phyloP scores from a whole-genome alignment of 805 yeast species.

The Kurtzmaniella cleridarum region DNA sequence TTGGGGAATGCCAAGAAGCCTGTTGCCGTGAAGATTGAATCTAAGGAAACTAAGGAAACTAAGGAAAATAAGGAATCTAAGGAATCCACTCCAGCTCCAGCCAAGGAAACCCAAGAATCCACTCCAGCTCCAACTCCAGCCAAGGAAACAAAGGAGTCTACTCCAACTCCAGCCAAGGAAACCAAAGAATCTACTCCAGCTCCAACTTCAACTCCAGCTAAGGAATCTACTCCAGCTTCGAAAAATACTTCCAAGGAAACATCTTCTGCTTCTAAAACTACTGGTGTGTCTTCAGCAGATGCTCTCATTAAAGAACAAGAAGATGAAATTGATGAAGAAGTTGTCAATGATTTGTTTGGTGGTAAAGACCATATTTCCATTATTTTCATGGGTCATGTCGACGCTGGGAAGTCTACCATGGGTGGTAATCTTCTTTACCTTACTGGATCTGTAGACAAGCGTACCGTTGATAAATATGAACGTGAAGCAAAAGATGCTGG shows the following conservation, averaged over 20 bases:
- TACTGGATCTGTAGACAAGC: constrained; percentile 97
- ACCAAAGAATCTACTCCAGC: constrained; percentile 11
- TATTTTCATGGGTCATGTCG: constrained; percentile 99
- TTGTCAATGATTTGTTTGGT: constrained; percentile 89
- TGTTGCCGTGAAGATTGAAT: constrained; percentile 19
- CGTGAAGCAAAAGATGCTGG: constrained; percentile 99
- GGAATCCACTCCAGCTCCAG: constrained; percentile 16
- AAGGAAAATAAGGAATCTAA: constrained; percentile 21
- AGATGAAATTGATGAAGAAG: constrained; percentile 77
- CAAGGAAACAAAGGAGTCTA: constrained; percentile 8
- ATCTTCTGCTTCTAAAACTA: constrained; percentile 14
- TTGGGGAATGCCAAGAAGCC: constrained; percentile 20
- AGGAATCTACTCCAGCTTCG: constrained; percentile 10
- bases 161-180: constrained; percentile 10
- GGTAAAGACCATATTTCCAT: constrained; percentile 96
- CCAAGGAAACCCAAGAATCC: constrained; percentile 17
- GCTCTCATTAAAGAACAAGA: constrained; percentile 63
- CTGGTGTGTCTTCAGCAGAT: constrained; percentile 33
- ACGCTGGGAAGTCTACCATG: constrained; percentile 99
- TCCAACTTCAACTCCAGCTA: constrained; percentile 8
- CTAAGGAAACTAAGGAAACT: constrained; percentile 40
- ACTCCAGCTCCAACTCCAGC: constrained; percentile 20
- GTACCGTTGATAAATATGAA: constrained; percentile 97
- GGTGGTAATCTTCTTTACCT: constrained; percentile 93
- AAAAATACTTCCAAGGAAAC: constrained; percentile 13